Evolutionary conservation across 805 yeast species (phyloP).

Genomic region (Ogataea siamensis): DNA sequence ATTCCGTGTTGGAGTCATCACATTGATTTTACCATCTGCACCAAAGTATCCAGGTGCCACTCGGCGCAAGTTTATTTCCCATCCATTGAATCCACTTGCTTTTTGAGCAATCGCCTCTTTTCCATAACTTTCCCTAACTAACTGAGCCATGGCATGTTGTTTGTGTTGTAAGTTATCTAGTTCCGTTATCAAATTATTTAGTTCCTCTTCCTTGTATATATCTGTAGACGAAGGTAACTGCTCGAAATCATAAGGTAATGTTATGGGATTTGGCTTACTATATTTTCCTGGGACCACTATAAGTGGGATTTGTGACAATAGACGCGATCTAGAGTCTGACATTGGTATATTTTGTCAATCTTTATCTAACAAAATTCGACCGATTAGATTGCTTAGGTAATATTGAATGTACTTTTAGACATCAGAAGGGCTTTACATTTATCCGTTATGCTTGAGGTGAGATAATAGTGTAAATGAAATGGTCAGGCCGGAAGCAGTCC

Average conservation of each 20-base stretch:
- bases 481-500: too few species aligned
- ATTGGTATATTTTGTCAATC: background rate
- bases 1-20: constrained; percentile 28
- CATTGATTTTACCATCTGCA: constrained; percentile 21
- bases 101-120: constrained; percentile 1
- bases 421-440: too few species aligned
- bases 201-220: constrained; percentile 6
- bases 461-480: too few species aligned
- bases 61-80: constrained; percentile 24
- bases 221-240: constrained; percentile 14
- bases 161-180: constrained; percentile 9
- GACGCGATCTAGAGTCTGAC: constrained; percentile 16
- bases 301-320: constrained; percentile 31
- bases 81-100: constrained; percentile 13
- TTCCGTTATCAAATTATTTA: constrained; percentile 4
- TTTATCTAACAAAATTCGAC: too few species aligned
- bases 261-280: constrained; percentile 23
- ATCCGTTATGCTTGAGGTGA: too few species aligned
- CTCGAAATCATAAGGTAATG: constrained; percentile 28
- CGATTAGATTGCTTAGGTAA: too few species aligned
- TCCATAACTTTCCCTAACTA: constrained; percentile 8
- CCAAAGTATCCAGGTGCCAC: constrained; percentile 31
- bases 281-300: constrained; percentile 28
- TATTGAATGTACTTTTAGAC: too few species aligned
- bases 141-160: constrained; percentile 5